Conservation (phyloP, 2,329 filamentous ascomycete genomes). For the Talaromyces albobiverticillius region DNA sequence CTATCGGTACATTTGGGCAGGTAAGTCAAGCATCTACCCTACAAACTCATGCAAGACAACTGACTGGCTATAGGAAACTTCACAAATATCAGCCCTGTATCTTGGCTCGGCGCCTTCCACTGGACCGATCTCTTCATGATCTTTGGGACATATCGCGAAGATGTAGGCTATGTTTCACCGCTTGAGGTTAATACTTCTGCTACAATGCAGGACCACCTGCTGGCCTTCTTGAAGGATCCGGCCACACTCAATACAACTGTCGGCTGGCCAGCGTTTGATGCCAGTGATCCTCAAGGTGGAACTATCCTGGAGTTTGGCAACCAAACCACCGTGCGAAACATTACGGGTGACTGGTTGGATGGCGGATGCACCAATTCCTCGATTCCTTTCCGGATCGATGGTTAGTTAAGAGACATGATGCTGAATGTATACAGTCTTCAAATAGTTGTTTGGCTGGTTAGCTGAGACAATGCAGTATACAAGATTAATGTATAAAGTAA, state of each 20-base stretch:
- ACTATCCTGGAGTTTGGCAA: neutral
- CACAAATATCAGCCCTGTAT: constrained; percentile 36
- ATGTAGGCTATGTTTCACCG: constrained; percentile 13
- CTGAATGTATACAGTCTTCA: too few relatives aligned
- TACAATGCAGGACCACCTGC: constrained; percentile 23
- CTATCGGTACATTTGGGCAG: constrained; percentile 42
- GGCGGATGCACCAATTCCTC: neutral
- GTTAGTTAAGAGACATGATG: too few relatives aligned
- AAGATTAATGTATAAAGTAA: too few relatives aligned
- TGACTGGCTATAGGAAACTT: constrained; percentile 25
- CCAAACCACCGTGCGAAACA: neutral
- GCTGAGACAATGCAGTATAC: too few relatives aligned
- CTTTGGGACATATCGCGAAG: constrained; percentile 20
- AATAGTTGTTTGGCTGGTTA: too few relatives aligned
- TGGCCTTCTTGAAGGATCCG: constrained; percentile 22
- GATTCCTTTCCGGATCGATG: neutral
- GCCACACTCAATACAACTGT: constrained; percentile 3
- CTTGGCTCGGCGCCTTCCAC: constrained; percentile 46
- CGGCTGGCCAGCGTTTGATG: constrained; percentile 12
- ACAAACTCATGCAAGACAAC: too few relatives aligned
- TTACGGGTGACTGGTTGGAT: neutral
- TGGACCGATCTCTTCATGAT: constrained; percentile 24
- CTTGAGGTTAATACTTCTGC: constrained; percentile 20
- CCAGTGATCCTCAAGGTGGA: neutral
- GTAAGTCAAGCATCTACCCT: constrained; percentile 10